Conservation (phyloP, 176 grass and related monocot genomes). For the Zea mays region DNA sequence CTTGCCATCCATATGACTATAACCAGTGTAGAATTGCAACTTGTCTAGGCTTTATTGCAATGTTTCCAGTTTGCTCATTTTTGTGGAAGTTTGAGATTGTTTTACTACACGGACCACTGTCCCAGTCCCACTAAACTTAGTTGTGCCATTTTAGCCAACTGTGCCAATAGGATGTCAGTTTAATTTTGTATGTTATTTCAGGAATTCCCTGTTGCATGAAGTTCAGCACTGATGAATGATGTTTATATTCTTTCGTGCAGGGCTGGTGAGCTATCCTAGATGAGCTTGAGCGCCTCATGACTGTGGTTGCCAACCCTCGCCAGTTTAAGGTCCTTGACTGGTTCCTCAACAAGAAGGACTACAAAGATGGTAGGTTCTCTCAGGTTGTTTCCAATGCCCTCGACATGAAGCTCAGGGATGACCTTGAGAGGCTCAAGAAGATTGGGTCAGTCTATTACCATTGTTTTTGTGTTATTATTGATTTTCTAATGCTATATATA, state of each 20-base stretch:
- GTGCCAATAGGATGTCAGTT: neutral
- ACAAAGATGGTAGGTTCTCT: slow-evolving; percentile 79
- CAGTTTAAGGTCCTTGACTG: slow-evolving; percentile 73
- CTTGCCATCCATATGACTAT: neutral
- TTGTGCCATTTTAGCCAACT: too few relatives aligned
- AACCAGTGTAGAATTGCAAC: neutral
- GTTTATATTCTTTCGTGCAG: slow-evolving; percentile 11
- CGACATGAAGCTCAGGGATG: slow-evolving; percentile 85
- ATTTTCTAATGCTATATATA: neutral
- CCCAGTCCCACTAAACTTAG: neutral
- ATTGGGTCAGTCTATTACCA: slow-evolving; percentile 43
- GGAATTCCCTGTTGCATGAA: too few relatives aligned
- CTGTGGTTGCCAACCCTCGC: slow-evolving; percentile 59
- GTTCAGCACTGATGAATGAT: neutral
- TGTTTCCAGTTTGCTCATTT: neutral
- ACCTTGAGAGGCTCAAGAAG: slow-evolving; percentile 81
- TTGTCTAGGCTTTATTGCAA: neutral
- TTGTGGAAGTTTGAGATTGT: neutral
- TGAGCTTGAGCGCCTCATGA: slow-evolving; percentile 69
- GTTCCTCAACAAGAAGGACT: slow-evolving; percentile 80
- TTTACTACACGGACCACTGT: neutral
- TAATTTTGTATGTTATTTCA: neutral
- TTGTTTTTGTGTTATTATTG: neutral
- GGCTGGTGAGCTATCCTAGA: slow-evolving; percentile 43
- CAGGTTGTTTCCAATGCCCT: slow-evolving; percentile 71